Evolutionary conservation across 345 rosid genomes (phyloP).

Genomic region (Aquilaria malaccensis): DNA sequence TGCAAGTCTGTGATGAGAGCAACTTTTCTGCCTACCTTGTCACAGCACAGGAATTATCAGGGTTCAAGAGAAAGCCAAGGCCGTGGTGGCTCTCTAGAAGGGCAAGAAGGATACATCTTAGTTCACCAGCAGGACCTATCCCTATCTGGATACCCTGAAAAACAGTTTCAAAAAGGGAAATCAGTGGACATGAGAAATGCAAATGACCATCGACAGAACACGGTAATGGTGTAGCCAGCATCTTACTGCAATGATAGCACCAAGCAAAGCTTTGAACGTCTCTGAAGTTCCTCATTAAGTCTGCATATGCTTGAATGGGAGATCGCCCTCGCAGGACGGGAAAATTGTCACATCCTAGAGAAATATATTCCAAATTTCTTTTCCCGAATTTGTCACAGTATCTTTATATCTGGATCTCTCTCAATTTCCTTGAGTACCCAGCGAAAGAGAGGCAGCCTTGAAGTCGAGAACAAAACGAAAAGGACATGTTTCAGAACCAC

Average conservation of each 20-base stretch:
- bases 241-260: constrained; percentile 32
- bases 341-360: constrained; percentile 48
- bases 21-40: constrained; percentile 32
- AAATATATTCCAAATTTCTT: constrained; percentile 42
- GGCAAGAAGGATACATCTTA: constrained; percentile 41
- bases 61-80: constrained; percentile 32
- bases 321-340: constrained; percentile 46
- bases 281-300: constrained; percentile 49
- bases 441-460: constrained; percentile 44
- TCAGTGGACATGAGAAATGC: neutral
- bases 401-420: constrained; percentile 38
- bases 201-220: neutral
- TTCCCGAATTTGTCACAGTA: constrained; percentile 43
- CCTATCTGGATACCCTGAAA: constrained; percentile 48
- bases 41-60: constrained; percentile 54
- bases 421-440: constrained; percentile 47
- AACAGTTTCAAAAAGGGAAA: too few species aligned
- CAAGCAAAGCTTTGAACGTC: constrained; percentile 41
- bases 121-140: constrained; percentile 58
- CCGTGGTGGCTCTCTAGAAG: constrained; percentile 30
- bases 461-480: constrained; percentile 7
- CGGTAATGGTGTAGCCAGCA: neutral
- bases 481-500: constrained; percentile 14
- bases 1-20: neutral
- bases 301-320: constrained; percentile 46